phyloP scores from a whole-genome alignment of 352 stramenopile genomes.

The Phytophthora fragariaefolia region DNA sequence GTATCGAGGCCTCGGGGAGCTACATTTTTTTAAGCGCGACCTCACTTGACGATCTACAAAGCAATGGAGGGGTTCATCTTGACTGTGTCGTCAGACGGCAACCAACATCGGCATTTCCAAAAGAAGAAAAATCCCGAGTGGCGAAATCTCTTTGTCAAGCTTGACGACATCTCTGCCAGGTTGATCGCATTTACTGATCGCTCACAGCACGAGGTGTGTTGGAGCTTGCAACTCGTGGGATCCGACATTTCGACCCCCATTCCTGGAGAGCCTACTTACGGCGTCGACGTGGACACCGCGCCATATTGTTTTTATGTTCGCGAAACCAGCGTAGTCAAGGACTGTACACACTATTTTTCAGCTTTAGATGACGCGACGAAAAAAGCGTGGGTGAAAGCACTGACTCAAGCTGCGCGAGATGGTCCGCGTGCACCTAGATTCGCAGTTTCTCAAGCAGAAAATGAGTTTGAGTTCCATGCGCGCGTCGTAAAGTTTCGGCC shows the following conservation, averaged over 20 bases:
- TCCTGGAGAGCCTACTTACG: slow-evolving; percentile 56
- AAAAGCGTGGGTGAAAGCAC: slow-evolving; percentile 59
- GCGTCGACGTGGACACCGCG: slow-evolving; percentile 53
- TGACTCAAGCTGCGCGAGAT: slow-evolving; percentile 52
- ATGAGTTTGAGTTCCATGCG: slow-evolving; percentile 54
- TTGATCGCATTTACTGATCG: slow-evolving; percentile 63
- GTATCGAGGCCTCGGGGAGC: not conserved
- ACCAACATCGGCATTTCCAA: slow-evolving; percentile 14
- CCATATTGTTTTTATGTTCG: slow-evolving; percentile 71
- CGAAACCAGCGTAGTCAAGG: slow-evolving; percentile 41
- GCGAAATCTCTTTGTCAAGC: slow-evolving; percentile 61
- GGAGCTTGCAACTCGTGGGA: slow-evolving; percentile 53
- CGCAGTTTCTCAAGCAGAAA: slow-evolving; percentile 31
- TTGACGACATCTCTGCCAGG: slow-evolving; percentile 71
- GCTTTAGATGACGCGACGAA: slow-evolving; percentile 50
- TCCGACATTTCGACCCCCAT: slow-evolving; percentile 67
- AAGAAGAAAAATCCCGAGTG: slow-evolving; percentile 50
- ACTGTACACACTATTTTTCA: slow-evolving; percentile 51
- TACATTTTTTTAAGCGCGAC: no score
- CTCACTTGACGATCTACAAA: slow-evolving; percentile 2
- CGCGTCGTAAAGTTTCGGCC: slow-evolving; percentile 48
- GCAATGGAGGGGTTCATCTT: slow-evolving; percentile 60
- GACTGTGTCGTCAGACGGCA: slow-evolving; percentile 37
- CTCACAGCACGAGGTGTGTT: slow-evolving; percentile 55
- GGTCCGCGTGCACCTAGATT: slow-evolving; percentile 56